phyloP scores from a whole-genome alignment of 31 red algal species.

The Odonthalia washingtoniensis region DNA sequence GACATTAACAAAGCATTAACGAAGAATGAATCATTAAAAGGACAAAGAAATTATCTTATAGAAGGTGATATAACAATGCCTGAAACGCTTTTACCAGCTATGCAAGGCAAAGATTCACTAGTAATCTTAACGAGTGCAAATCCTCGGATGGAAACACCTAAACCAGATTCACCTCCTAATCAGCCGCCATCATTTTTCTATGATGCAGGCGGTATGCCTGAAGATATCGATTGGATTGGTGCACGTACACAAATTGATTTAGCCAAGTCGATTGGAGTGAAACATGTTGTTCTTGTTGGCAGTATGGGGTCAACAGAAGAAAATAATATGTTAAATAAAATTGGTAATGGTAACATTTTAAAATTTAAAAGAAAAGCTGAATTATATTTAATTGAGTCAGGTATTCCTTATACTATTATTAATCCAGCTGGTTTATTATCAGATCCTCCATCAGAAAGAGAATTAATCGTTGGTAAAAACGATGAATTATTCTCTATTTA shows the following conservation, averaged over 20 bases:
- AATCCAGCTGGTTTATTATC: slow-evolving; percentile 67
- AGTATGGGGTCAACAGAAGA: slow-evolving; percentile 72
- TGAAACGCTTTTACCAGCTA: slow-evolving; percentile 22
- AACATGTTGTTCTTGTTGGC: slow-evolving; percentile 77
- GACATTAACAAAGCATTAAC: neutral
- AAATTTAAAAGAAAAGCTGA: slow-evolving; percentile 77
- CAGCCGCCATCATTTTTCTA: slow-evolving; percentile 51
- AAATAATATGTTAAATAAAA: slow-evolving; percentile 68
- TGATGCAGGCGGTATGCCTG: slow-evolving; percentile 57
- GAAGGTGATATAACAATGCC: slow-evolving; percentile 58
- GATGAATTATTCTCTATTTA: slow-evolving; percentile 51
- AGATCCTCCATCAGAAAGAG: slow-evolving; percentile 23
- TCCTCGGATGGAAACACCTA: slow-evolving; percentile 51
- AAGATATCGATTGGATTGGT: slow-evolving; percentile 69
- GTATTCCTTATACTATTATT: slow-evolving; percentile 79
- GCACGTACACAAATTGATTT: slow-evolving; percentile 70
- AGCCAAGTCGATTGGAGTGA: slow-evolving; percentile 62
- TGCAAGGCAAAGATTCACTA: slow-evolving; percentile 56
- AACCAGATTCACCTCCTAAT: neutral
- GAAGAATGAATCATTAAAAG: neutral
- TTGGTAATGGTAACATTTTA: slow-evolving; percentile 92
- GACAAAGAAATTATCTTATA: neutral
- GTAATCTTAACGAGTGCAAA: slow-evolving; percentile 63
- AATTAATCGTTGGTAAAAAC: slow-evolving; percentile 54
- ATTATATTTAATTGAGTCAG: slow-evolving; percentile 72